These are phyloP conservation scores for Juglanconis sp. DNA, from an alignment of 2,329 filamentous ascomycete genomes.

Conservation along the genomic window DNA sequence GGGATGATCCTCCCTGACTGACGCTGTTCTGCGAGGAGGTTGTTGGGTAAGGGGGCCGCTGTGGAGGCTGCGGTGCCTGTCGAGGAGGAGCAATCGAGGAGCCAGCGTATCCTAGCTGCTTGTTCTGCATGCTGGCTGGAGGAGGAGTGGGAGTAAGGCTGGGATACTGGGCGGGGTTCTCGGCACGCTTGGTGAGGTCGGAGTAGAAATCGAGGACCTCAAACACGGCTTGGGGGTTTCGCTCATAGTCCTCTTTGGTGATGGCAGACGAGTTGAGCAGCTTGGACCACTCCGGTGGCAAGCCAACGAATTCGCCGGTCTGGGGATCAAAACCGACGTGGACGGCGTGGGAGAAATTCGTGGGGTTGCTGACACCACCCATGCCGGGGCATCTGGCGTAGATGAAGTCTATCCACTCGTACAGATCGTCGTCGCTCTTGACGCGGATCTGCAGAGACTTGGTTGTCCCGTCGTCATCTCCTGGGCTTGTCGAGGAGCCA, in stretches of 20 bases:
- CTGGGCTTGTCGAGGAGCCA: slow-evolving; percentile 66
- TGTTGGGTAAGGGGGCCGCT: slow-evolving; percentile 40
- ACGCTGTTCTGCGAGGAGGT: slow-evolving; percentile 34
- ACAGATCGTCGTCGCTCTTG: slow-evolving; percentile 93
- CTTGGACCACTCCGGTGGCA: slow-evolving; percentile 96
- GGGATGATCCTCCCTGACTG: slow-evolving; percentile 37
- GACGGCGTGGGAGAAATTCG: slow-evolving; percentile 95
- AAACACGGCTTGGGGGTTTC: slow-evolving; percentile 83
- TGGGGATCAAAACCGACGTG: slow-evolving; percentile 97
- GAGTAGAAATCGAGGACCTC: slow-evolving; percentile 85
- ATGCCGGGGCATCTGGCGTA: slow-evolving; percentile 95
- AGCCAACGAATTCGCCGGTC: slow-evolving; percentile 89
- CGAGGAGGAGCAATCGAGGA: slow-evolving; percentile 66
- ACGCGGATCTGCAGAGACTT: slow-evolving; percentile 89
- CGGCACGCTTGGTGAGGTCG: slow-evolving; percentile 72
- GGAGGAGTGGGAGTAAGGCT: slow-evolving; percentile 67
- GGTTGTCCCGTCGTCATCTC: slow-evolving; percentile 75
- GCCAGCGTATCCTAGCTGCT: slow-evolving; percentile 60
- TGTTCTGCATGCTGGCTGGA: slow-evolving; percentile 52
- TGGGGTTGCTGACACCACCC: slow-evolving; percentile 97
- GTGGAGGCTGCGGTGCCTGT: slow-evolving; percentile 52
- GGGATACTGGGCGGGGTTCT: slow-evolving; percentile 67
- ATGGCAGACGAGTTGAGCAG: slow-evolving; percentile 93
- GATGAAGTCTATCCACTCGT: slow-evolving; percentile 98
- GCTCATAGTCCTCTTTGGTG: slow-evolving; percentile 97